Evolutionary conservation across 2,329 filamentous ascomycete genomes (phyloP).

Genomic region (Cladosporium sp.): DNA sequence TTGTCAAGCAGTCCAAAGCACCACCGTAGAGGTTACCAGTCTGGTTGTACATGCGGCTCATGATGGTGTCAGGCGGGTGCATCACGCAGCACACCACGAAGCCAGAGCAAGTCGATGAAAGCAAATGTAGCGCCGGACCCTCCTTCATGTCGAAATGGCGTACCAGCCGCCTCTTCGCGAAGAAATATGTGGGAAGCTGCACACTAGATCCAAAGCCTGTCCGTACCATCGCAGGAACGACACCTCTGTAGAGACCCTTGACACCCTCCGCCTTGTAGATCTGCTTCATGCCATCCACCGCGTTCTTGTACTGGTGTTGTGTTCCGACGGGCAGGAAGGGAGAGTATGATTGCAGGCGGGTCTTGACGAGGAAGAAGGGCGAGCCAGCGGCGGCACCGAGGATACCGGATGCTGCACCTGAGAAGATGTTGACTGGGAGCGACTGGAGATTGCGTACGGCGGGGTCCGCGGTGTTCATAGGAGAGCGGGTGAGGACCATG

Average conservation of each 20-base stretch:
- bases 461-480: conserved; percentile 55
- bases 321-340: conserved; percentile 91
- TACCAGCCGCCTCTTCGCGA: conserved; percentile 82
- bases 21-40: conserved; percentile 94
- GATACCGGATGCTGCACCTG: conserved; percentile 82
- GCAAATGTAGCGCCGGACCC: conserved; percentile 80
- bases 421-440: conserved; percentile 87
- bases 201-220: conserved; percentile 95
- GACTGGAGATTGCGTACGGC: conserved; percentile 58
- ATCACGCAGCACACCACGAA: conserved; percentile 97
- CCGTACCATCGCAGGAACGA: conserved; percentile 88
- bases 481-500: conserved; percentile 55
- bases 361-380: conserved; percentile 98
- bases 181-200: conserved; percentile 96
- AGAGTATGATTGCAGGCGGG: conserved; percentile 87
- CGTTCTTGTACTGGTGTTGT: conserved; percentile 89
- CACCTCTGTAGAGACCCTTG: conserved; percentile 79
- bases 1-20: conserved; percentile 84
- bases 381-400: conserved; percentile 89
- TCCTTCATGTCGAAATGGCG: conserved; percentile 85
- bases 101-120: conserved; percentile 83
- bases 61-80: conserved; percentile 98
- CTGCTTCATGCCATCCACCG: conserved; percentile 73
- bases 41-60: conserved; percentile 98
- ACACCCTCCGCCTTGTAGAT: conserved; percentile 77